Evolutionary conservation across 345 rosid species (phyloP), one percentile per base, ranked within the genome.

Genomic region (Luvunga scandens): DNA sequence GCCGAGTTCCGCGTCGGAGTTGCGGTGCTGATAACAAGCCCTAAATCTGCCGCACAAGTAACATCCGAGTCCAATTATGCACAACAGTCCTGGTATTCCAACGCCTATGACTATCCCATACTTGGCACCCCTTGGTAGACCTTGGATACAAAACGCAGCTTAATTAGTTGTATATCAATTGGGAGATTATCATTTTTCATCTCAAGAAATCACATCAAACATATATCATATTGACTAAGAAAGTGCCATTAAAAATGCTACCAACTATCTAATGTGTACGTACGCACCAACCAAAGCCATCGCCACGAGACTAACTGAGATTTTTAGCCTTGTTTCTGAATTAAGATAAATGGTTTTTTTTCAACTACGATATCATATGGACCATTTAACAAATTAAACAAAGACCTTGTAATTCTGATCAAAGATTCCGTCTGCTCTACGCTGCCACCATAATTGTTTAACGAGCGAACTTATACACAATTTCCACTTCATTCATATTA

Each of bases 21-120:
- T 72, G 67, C 6, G 78, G 6, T 73, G 78, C 2, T 12, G 72
- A 18, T 13, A 24, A 1, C 36, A 56, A 38, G 38, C 10, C 6
- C 64, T 69, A n/a, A 84, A 30, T 56, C 42, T 78, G 80, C 87
- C 48, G 1, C 77, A 74, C 3, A 87, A 2, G 80, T 34, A 83
- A 57, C 79, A 74, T 31, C 48, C 65, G 0, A 87, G 60, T 13
- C 87, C 91, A 24, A 87, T 72, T 24, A 86, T 36, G 81, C 88
- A 86, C 27, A 88, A 33, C 10, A 88, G 31, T 22, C 83, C 89
- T 3, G 92, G 89, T 25, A 91, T 83, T 66, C 91, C 93, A 13
- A 80, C 36, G 21, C 91, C 95, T 22, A 88, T 50, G 60, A 72
- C 56, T 31, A 91, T 73, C 36, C 90, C 91, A 34, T 88, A 89